Base-by-base conservation (phyloP, 2,329 filamentous ascomycete species). In the Microdochium bolleyi region DNA sequence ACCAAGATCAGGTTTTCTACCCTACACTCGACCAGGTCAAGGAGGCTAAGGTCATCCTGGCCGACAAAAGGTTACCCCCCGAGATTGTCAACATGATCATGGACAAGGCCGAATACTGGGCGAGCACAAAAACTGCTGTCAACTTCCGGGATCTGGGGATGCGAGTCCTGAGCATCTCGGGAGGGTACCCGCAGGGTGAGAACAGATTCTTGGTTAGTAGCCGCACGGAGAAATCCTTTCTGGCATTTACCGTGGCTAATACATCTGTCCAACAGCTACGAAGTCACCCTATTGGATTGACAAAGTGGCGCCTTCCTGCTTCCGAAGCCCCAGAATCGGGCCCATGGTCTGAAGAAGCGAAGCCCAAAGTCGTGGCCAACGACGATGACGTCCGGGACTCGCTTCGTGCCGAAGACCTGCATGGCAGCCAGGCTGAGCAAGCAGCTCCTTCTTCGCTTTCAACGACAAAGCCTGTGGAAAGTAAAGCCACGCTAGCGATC, bases 31-130 rank as follows among this genome's bases (percentile, higher is more conserved):
- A 56, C 41, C 80, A 85, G 61, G 74, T 84, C 16, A 22, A 46
- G 21, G 3, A 46, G 41, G 13, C 19, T 19, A 46, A 46, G 41
- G 22, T 46, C 62, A 61, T 85, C n/a, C 61, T 60, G 24, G 69
- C 70, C 51, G 68, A 64, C 11, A 64, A 67, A 7, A 62, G 62
- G 2, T 66, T 85, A 1, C 82, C 83, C 0, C 63, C 70, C 1
- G 82, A 85, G 55, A 54, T 86, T 0, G 67, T 82, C 37, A 76
- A 84, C 59, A 62, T 65, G 48, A 74, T 86, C 48, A 64, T 85
- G 52, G 82, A 86, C 59, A 62, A 70, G 25, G 83, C 81, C 52
- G 81, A 84, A 64, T 85, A 85, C 64, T 86, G 83, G 82, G 76
- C 75, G 14, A 76, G 77, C 57, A 74, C 75, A 1, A 65, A 67